A percentile compares a stretch with the other conserved stretches of the same genome.
phyloP scores from a whole-genome alignment of 2,329 filamentous ascomycete genomes.

The Colletotrichum musicola region DNA sequence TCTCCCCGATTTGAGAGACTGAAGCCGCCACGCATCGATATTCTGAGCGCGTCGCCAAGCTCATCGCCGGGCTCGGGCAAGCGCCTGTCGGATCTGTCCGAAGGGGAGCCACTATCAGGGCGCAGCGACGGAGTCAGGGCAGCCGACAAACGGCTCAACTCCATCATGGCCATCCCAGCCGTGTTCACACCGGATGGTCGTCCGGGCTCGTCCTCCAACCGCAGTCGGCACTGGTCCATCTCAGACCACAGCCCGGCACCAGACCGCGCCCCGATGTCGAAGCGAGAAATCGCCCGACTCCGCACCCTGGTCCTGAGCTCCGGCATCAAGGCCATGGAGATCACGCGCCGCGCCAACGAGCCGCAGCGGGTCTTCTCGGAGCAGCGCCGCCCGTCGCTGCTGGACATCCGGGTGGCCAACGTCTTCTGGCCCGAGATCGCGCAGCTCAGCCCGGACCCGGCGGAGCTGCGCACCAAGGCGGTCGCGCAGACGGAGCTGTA shows the following conservation, averaged over 20 bases:
- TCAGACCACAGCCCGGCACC: conserved; percentile 55
- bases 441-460: conserved; percentile 53
- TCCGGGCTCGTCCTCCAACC: conserved; percentile 40
- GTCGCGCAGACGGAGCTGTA: conserved; percentile 61
- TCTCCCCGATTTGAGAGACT: conserved; percentile 61
- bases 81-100: conserved; percentile 53
- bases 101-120: conserved; percentile 52
- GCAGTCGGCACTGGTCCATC: conserved; percentile 64
- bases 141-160: conserved; percentile 52
- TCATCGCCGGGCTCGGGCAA: conserved; percentile 48
- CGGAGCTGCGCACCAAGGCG: conserved; percentile 48
- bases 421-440: conserved; percentile 59
- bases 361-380: conserved; percentile 44
- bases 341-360: conserved; percentile 74
- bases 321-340: conserved; percentile 90
- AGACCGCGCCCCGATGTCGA: conserved; percentile 63
- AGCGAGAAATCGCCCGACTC: conserved; percentile 84
- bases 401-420: conserved; percentile 47
- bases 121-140: conserved; percentile 47
- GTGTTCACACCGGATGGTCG: conserved; percentile 39
- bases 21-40: conserved; percentile 63
- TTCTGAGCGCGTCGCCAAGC: conserved; percentile 56
- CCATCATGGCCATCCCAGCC: conserved; percentile 46
- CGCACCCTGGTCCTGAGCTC: conserved; percentile 82
- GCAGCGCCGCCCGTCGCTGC: conserved; percentile 11